phyloP scores from a whole-genome alignment of 306 rosid genomes.

The Adenanthera pavonina region DNA sequence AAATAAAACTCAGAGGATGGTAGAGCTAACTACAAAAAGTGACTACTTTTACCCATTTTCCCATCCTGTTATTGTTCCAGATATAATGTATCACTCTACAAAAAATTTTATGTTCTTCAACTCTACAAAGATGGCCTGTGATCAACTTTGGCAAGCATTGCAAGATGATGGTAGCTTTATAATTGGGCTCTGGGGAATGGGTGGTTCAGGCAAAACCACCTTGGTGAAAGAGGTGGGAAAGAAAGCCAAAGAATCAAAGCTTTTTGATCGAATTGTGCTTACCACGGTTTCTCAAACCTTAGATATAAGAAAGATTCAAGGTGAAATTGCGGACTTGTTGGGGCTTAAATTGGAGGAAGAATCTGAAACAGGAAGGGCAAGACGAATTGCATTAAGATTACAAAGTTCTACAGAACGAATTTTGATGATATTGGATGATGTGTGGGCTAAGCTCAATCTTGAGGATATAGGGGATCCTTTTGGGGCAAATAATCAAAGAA shows the following conservation, averaged over 20 bases:
- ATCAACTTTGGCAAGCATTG: neutral
- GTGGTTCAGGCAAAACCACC: neutral
- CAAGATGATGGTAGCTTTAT: neutral
- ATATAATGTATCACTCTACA: neutral
- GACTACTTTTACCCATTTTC: neutral
- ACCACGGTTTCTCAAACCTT: neutral
- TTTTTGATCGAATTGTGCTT: neutral
- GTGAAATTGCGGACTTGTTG: neutral
- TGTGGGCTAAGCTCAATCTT: neutral
- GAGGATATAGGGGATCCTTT: neutral
- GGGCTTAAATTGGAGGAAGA: neutral
- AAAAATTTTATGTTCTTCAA: neutral
- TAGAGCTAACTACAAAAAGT: neutral
- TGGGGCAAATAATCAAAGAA: neutral
- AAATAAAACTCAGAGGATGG: neutral
- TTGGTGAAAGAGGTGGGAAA: neutral
- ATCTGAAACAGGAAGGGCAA: neutral
- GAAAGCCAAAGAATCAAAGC: neutral
- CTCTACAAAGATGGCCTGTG: neutral
- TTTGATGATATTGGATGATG: neutral
- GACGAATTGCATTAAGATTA: neutral
- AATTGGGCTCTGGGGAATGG: conserved; percentile 3
- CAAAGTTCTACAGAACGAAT: neutral
- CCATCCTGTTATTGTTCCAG: neutral
- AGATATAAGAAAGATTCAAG: neutral